Evolutionary conservation across 1,284 basidiomycete genomes (phyloP).

Genomic region (Spongispora temasekensis): DNA sequence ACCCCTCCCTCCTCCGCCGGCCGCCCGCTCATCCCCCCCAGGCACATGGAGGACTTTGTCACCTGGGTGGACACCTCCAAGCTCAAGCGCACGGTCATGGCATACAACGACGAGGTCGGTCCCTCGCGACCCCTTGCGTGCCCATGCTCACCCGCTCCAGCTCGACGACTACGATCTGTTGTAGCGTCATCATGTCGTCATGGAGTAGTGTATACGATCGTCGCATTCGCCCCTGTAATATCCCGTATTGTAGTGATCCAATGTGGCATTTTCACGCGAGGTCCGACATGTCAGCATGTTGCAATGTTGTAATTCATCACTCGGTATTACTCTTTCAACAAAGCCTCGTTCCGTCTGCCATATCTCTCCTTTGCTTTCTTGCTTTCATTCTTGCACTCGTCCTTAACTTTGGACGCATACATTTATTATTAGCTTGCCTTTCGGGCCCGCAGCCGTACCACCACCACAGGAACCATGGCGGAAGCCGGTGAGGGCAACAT

Average conservation of each 20-base stretch:
- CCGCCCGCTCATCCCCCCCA: slow-evolving; percentile 31
- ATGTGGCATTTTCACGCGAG: slow-evolving; percentile 26
- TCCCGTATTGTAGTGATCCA: slow-evolving; percentile 7
- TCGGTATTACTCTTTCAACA: slow-evolving; percentile 2
- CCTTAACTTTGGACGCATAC: too few species aligned
- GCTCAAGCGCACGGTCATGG: slow-evolving; percentile 93
- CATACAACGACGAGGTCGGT: slow-evolving; percentile 94
- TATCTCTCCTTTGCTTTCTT: slow-evolving; percentile 9
- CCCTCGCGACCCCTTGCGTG: neutral
- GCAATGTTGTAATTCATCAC: slow-evolving; percentile 6
- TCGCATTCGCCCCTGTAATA: slow-evolving; percentile 1
- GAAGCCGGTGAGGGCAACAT: slow-evolving; percentile 83
- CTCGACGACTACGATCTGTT: slow-evolving; percentile 90
- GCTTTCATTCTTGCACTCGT: slow-evolving; percentile 8
- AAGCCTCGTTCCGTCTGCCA: slow-evolving; percentile 1
- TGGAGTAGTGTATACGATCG: neutral
- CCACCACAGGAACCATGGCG: slow-evolving; percentile 45
- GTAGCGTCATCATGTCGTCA: slow-evolving; percentile 31
- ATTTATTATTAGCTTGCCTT: too few species aligned
- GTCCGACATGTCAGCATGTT: slow-evolving; percentile 15
- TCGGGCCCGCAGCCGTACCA: slow-evolving; percentile 15
- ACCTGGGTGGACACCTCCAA: slow-evolving; percentile 99
- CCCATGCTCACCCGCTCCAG: slow-evolving; percentile 42
- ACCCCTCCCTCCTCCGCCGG: slow-evolving; percentile 17
- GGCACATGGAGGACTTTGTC: slow-evolving; percentile 99